These are phyloP conservation scores for Chlamydomonas sp. DNA, from an alignment of 139 green algal species.

Conservation along the genomic window DNA sequence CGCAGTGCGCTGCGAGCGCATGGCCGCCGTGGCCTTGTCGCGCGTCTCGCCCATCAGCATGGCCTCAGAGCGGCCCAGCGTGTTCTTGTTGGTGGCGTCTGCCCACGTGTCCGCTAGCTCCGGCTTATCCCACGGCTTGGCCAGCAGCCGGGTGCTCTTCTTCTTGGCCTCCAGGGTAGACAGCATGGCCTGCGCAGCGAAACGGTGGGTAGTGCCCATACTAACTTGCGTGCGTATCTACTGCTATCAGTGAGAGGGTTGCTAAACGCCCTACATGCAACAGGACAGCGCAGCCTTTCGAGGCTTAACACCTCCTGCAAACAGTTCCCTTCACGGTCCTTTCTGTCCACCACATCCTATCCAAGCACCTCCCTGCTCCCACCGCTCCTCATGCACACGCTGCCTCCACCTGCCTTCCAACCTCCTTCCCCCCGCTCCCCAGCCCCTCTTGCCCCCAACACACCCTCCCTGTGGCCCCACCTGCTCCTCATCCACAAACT, in stretches of 20 bases:
- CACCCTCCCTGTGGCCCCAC: conserved; percentile 12
- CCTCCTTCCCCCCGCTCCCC: not conserved
- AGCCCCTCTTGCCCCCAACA: not conserved
- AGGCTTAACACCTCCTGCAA: no score
- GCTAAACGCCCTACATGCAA: no score
- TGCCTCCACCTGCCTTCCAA: no score
- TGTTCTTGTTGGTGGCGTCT: conserved; percentile 11
- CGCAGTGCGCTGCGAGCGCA: conserved; percentile 31
- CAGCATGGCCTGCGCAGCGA: conserved; percentile 29
- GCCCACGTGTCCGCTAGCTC: conserved; percentile 32
- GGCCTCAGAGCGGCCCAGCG: conserved; percentile 42
- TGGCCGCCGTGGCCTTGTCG: conserved; percentile 40
- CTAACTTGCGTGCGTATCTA: no score
- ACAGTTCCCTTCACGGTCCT: no score
- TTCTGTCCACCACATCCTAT: no score
- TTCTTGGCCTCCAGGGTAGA: conserved; percentile 34
- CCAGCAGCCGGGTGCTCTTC: conserved; percentile 26
- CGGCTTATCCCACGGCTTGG: conserved; percentile 53
- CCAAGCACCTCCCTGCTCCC: no score
- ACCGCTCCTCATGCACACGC: no score
- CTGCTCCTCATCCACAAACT: conserved; percentile 56
- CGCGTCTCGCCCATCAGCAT: conserved; percentile 8
- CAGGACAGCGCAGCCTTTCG: no score
- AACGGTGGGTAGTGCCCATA: not conserved
- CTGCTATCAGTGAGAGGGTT: no score